phyloP scores from a whole-genome alignment of 2,329 filamentous ascomycete species.

The Colletotrichum higginsianum region DNA sequence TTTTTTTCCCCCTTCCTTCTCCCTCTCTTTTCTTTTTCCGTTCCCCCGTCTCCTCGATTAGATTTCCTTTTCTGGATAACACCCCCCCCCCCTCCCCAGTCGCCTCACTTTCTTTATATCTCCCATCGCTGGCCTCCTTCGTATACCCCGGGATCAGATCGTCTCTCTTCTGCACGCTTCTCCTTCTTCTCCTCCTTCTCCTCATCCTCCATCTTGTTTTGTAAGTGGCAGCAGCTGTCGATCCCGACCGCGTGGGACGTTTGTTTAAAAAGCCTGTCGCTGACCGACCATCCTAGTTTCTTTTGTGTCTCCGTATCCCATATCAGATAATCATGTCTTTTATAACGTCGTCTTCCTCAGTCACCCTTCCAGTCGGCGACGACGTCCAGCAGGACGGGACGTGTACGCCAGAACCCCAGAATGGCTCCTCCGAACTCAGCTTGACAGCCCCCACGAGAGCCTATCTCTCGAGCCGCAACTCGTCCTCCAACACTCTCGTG shows the following conservation, averaged over 20 bases:
- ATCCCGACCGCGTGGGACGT: neutral
- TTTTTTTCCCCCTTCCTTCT: slow-evolving; percentile 14
- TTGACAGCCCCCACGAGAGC: slow-evolving; percentile 21
- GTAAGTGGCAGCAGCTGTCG: slow-evolving; percentile 2
- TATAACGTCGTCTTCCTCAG: slow-evolving; percentile 16
- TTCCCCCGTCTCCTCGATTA: slow-evolving; percentile 7
- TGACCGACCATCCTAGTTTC: neutral
- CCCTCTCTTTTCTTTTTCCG: slow-evolving; percentile 21
- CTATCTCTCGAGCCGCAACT: slow-evolving; percentile 27
- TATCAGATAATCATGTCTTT: slow-evolving; percentile 25
- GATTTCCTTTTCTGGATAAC: slow-evolving; percentile 15
- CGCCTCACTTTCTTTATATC: neutral
- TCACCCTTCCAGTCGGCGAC: slow-evolving; percentile 23
- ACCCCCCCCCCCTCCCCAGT: no score
- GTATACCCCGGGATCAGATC: neutral
- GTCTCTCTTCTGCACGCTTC: neutral
- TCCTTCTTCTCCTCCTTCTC: neutral
- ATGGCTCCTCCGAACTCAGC: neutral
- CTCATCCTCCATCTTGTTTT: neutral
- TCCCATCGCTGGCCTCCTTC: neutral
- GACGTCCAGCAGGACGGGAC: neutral
- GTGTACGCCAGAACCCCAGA: neutral
- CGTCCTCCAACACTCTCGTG: slow-evolving; percentile 35
- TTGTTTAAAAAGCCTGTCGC: neutral
- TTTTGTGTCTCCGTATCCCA: neutral